phyloP scores from a whole-genome alignment of 2,329 filamentous ascomycete species.

The Onygena corvina region DNA sequence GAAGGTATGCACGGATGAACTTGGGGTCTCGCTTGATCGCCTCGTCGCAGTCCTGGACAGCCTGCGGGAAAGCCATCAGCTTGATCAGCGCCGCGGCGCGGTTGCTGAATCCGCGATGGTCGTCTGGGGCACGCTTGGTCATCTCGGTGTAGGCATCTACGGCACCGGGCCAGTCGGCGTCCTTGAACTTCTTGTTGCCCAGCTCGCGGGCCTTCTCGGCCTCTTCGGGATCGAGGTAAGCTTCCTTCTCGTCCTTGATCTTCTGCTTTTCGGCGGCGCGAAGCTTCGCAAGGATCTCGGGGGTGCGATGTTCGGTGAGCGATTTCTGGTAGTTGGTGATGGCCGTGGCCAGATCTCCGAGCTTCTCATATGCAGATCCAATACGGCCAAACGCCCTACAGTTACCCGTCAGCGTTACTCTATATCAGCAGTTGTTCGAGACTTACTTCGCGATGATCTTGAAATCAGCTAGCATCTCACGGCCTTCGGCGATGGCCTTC shows the following conservation, averaged over 20 bases:
- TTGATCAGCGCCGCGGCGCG: conserved; percentile 95
- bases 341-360: conserved; percentile 65
- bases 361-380: conserved; percentile 83
- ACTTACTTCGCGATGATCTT: conserved; percentile 85
- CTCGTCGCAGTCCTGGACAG: conserved; percentile 79
- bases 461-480: conserved; percentile 84
- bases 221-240: conserved; percentile 82
- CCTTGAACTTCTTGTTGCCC: conserved; percentile 95
- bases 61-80: conserved; percentile 86
- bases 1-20: conserved; percentile 92
- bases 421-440: too few species aligned
- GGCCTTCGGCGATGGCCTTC: conserved; percentile 79
- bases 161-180: conserved; percentile 84
- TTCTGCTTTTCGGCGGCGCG: conserved; percentile 81
- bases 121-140: conserved; percentile 86
- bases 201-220: conserved; percentile 91
- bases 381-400: conserved; percentile 75
- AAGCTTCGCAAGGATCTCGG: conserved; percentile 85
- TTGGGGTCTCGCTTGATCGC: conserved; percentile 83
- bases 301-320: conserved; percentile 90
- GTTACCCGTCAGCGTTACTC: conserved; percentile 13
- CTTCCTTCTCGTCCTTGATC: conserved; percentile 58
- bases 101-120: conserved; percentile 92
- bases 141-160: conserved; percentile 93
- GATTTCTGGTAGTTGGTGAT: conserved; percentile 87